Evolutionary conservation across 1,284 basidiomycete species (phyloP), one percentile per base, ranked within the genome.

Genomic region (Kwoniella shivajii): DNA sequence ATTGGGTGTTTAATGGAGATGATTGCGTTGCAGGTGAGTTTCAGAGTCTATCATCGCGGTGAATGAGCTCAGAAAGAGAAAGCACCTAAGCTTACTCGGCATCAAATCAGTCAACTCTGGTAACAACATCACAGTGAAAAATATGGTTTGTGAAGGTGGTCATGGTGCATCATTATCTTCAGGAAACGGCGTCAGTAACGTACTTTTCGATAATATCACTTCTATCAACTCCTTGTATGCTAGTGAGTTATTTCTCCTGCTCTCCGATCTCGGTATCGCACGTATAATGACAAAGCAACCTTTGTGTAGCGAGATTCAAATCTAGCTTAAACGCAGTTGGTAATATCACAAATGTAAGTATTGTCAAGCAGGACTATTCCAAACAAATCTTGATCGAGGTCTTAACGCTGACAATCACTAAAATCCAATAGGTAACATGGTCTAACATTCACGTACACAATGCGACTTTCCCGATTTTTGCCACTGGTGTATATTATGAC

Each of bases 1-100:
- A 79, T 60, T 80, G 77, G 50, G 79, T 80, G 20, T 76, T 79
- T 56, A 82, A 82, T 44, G 81, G 81, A 5, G 81, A 82, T 57
- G 81, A 82, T 59, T 81, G 80, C 54, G 74, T 82, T 31, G 80
- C 80, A 10, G 77, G 81, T 14, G 78, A 80, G 58, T 75, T 78
- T 37, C 29, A 22, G 3, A 30, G 11, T 13, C 29, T 20, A 29
- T 31, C 14, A 16, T 33, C 6, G 14, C 24, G 18, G 7, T 5
- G 16, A 1, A 27, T 42, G 22, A 14, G n/a, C 10, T 29, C n/a
- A n/a, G n/a, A n/a, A n/a, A n/a, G n/a, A n/a, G n/a, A n/a, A n/a
- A n/a, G n/a, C n/a, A n/a, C n/a, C n/a, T n/a, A n/a, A n/a, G n/a
- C n/a, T n/a, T n/a, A n/a, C n/a, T n/a, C n/a, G n/a, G n/a, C n/a